Evolutionary conservation across 352 stramenopile genomes (phyloP), one percentile per base, ranked within the genome.

Genomic region (Globisporangium perplexum): DNA sequence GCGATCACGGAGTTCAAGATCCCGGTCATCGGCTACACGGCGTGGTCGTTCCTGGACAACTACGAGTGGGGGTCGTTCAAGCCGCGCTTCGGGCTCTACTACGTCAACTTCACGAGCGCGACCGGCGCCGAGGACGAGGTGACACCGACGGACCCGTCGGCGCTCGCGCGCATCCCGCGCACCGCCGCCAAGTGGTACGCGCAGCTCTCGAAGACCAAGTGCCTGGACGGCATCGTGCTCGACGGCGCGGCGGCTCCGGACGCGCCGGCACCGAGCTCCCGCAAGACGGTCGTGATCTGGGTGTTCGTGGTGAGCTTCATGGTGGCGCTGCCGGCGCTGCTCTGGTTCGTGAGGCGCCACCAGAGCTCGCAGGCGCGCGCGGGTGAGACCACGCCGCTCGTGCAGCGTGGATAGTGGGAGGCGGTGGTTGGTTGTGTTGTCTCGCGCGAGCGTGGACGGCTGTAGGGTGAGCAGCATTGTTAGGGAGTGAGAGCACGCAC

Each of bases 21-120:
- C 44, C 69, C 78, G 24, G 61, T 98, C 30, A 71, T 85, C 50
- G 93, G 89, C 8, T 98, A 97, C 69, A 97, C 90, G 67, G 88
- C 81, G 14, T 98, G 91, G 95, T 94, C 80, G 47, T 86, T 98
- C 41, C 57, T 98, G 42, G 90, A 98, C 62, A 98, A 98, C 59
- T 98, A 96, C 64, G 94, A 98, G 67, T 44, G 39, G 92, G 76
- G 90, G 1, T 85, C 74, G 11, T 88, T 80, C 54, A 71, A 82
- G 46, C 74, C 86, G n/a, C 39, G 39, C 50, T 83, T 69, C 45
- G 67, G 67, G 20, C 17, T 44, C 17, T 44, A 44, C 10, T 44
- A 44, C 39, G 39, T 44, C 39, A 44, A 44, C 39, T 44, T 44
- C 20, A 44, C 39, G n/a, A 20, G 51, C 57, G 0, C n/a, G 2